Evolutionary conservation across 495 filamentous ascomycete species (phyloP).

Genomic region (Staphylotrichum tortipilum): DNA sequence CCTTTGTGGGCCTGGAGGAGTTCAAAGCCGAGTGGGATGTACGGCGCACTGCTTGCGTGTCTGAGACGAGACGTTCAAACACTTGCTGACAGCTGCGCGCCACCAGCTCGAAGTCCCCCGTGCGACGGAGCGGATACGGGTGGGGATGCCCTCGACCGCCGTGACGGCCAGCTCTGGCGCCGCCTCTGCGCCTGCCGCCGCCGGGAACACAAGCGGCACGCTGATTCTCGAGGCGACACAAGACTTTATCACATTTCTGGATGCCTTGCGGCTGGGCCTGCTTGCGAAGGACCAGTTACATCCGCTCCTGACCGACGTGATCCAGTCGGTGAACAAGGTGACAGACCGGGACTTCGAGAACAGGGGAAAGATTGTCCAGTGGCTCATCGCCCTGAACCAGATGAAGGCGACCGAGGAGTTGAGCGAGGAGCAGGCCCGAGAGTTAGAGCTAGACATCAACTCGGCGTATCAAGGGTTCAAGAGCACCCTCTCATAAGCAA

Average conservation of each 20-base stretch:
- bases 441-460: constrained; percentile 82
- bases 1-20: constrained; percentile 81
- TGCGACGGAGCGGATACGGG: constrained; percentile 83
- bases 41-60: too few relatives aligned
- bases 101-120: constrained; percentile 92
- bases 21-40: constrained; percentile 93
- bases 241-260: constrained; percentile 96
- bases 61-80: too few relatives aligned
- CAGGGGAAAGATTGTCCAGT: constrained; percentile 93
- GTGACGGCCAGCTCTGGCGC: constrained; percentile 44
- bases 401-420: constrained; percentile 94
- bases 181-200: constrained; percentile 36
- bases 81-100: too few relatives aligned
- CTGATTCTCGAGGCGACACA: constrained; percentile 83
- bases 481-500: constrained; percentile 42
- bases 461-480: constrained; percentile 90
- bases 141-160: constrained; percentile 67
- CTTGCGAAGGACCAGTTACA: constrained; percentile 92
- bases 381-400: constrained; percentile 93
- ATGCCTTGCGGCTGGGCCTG: constrained; percentile 82
- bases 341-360: constrained; percentile 88
- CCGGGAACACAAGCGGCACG: constrained; percentile 55
- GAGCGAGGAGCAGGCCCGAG: constrained; percentile 74
- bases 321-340: constrained; percentile 93
- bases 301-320: constrained; percentile 85